These are phyloP conservation scores for Elaeis oleifera DNA, from an alignment of 202 grass and related monocot genomes.

Conservation along the genomic window DNA sequence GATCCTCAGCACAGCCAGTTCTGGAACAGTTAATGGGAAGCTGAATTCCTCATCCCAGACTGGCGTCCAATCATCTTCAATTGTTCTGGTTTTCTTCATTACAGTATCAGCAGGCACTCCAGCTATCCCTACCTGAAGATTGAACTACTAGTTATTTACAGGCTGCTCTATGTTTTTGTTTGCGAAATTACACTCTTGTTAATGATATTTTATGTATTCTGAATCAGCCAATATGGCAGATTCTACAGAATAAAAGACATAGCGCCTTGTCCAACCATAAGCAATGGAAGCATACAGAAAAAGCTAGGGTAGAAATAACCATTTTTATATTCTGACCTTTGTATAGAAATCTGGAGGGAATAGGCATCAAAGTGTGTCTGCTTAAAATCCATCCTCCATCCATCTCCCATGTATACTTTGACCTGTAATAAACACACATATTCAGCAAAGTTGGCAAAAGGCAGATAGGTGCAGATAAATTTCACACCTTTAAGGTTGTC, in stretches of 20 bases:
- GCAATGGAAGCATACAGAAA: too few relatives aligned
- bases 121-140: conserved; percentile 4
- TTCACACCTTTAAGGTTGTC: conserved; percentile 59
- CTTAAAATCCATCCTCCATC: conserved; percentile 12
- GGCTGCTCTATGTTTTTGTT: too few relatives aligned
- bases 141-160: too few relatives aligned
- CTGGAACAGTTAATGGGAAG: conserved; percentile 2
- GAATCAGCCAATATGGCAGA: too few relatives aligned
- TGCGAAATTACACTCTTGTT: too few relatives aligned
- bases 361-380: conserved; percentile 4
- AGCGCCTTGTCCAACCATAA: too few relatives aligned
- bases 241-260: too few relatives aligned
- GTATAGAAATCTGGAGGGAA: conserved; percentile 19
- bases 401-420: conserved; percentile 12
- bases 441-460: not conserved
- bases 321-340: not conserved
- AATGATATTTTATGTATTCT: too few relatives aligned
- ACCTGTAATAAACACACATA: conserved; percentile 1
- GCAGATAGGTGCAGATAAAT: too few relatives aligned
- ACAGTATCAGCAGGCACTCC: not conserved
- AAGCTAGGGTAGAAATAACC: too few relatives aligned
- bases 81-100: not conserved
- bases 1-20: conserved; percentile 10
- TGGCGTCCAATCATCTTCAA: conserved; percentile 5
- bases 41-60: conserved; percentile 12